Percentiles rank a stretch among this genome's conserved stretches.
Evolutionary conservation across 1,284 basidiomycete species (phyloP).

Genomic region (Cutaneotrichosporon sp.): DNA sequence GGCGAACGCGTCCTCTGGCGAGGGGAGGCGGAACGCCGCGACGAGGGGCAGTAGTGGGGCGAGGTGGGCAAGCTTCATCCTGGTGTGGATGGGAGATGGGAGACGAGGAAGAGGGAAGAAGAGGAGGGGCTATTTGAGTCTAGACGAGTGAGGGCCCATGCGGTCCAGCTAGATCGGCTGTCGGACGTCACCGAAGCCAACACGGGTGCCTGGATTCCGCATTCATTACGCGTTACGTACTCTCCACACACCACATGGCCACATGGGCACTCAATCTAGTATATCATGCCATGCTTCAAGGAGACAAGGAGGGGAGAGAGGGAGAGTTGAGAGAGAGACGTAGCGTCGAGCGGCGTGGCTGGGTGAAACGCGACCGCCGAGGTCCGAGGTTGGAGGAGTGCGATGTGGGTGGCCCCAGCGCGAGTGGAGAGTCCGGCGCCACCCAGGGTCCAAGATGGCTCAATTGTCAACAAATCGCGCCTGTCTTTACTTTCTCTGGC

Average conservation of each 20-base stretch:
- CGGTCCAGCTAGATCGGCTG: not conserved
- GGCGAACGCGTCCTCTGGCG: slow-evolving; percentile 31
- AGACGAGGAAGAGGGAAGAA: not conserved
- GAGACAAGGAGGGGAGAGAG: no score
- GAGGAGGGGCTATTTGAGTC: not conserved
- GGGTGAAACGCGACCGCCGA: no score
- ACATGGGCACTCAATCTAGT: no score
- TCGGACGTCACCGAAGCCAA: not conserved
- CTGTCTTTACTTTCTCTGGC: not conserved
- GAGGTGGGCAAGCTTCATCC: slow-evolving; percentile 15
- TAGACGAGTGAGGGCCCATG: not conserved
- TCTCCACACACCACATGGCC: not conserved
- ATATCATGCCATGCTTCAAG: no score
- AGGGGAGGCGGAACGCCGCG: slow-evolving; percentile 37
- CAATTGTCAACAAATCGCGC: slow-evolving; percentile 2
- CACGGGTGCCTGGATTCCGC: not conserved
- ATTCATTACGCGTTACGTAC: not conserved
- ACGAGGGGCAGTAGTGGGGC: slow-evolving; percentile 23
- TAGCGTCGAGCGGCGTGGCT: no score
- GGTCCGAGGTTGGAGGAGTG: no score
- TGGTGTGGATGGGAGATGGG: slow-evolving; percentile 13
- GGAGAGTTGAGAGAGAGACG: no score
- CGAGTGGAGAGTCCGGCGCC: not conserved
- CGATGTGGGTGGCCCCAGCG: no score
- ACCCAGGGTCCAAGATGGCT: not conserved